Percentiles rank a stretch among this genome's conserved stretches.
phyloP scores from a whole-genome alignment of 257 asterid genomes.

The Solanum gracilifrons region DNA sequence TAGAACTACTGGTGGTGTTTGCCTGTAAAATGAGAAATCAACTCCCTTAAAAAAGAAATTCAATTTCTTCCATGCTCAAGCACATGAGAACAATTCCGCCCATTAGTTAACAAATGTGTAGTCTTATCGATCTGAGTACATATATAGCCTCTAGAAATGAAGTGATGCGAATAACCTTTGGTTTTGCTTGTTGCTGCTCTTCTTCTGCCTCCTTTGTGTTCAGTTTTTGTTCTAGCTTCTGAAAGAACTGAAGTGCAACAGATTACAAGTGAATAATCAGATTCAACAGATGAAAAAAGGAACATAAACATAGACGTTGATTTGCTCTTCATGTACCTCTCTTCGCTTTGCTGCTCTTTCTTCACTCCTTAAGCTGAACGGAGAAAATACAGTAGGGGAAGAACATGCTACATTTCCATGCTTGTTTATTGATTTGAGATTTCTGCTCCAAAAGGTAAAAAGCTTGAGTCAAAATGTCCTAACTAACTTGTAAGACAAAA shows the following conservation, averaged over 20 bases:
- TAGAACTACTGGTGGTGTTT: slow-evolving; percentile 23
- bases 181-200: slow-evolving; percentile 27
- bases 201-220: slow-evolving; percentile 34
- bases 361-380: slow-evolving; percentile 72
- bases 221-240: slow-evolving; percentile 58
- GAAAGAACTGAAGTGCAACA: slow-evolving; percentile 32
- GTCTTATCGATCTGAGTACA: neutral
- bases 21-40: slow-evolving; percentile 28
- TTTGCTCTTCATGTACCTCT: slow-evolving; percentile 44
- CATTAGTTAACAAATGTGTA: neutral
- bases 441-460: slow-evolving; percentile 23
- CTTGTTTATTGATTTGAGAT: slow-evolving; percentile 19
- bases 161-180: slow-evolving; percentile 31
- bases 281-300: neutral
- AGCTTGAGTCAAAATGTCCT: neutral
- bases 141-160: neutral
- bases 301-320: neutral
- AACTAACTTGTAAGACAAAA: neutral
- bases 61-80: neutral
- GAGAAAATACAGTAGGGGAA: slow-evolving; percentile 25
- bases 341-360: slow-evolving; percentile 74
- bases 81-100: neutral
- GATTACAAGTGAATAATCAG: neutral
- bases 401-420: slow-evolving; percentile 21
- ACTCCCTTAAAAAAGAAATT: neutral